Base-by-base conservation (phyloP, 2,329 filamentous ascomycete species). In the Scytalidium lignicola region DNA sequence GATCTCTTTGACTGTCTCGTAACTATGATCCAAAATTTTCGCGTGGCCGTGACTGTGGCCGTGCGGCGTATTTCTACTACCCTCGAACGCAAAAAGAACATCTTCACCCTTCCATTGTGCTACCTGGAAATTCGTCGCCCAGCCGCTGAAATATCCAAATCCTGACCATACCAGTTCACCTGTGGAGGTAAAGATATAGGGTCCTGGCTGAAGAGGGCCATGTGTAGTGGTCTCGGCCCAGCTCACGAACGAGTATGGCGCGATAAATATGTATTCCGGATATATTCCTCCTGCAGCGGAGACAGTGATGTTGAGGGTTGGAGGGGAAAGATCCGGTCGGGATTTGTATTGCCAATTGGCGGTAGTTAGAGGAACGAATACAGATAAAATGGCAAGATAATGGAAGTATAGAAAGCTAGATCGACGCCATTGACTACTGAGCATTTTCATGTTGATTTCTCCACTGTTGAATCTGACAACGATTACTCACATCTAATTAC, bases 281-380 rank as follows among this genome's bases (percentile, higher is more conserved):
- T 61, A 53, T 46, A 69, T 69, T 4, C 70, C 68, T 29, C 65
- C 62, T 45, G 59, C 53, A 3, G 71, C 69, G 3, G 67, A 64
- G 37, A 73, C 69, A 42, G 70, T 74, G 50, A 69, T 71, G 55
- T 71, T 70, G 43, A 71, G 55, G 1, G 58, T 62, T 17, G 72
- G 72, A 8, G 70, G 70, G 4, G 71, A 67, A 26, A 75, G 61
- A 55, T 75, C 73, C 17, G 71, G 63, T 19, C 70, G 65, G 5
- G 69, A 73, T 45, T 70, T 69, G 62, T 68, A 74, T 53, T 72
- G 69, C 68, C 71, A 73, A 55, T 74, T 68, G 7, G 67, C 68
- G 6, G 60, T 46, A 12, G 48, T 47, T 17, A 9, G 32, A 8
- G 15, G 8, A n/a, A 17, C 15, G n/a, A 37, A n/a, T 37, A 37